phyloP scores from a whole-genome alignment of 768 basidiomycete species.

The Flagelloscypha sp. region DNA sequence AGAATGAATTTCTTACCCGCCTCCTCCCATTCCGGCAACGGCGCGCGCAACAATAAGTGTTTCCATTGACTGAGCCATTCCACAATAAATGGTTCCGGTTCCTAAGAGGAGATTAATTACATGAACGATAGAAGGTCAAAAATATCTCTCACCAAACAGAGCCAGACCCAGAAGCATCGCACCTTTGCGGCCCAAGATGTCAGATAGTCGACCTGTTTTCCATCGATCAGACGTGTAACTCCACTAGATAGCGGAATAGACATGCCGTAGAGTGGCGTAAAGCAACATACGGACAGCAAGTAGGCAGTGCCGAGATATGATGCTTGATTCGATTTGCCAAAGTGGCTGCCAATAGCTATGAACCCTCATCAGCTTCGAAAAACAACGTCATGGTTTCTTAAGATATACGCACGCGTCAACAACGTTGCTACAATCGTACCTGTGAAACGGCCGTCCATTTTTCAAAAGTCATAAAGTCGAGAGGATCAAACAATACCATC shows the following conservation, averaged over 20 bases:
- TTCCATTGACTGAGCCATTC: conserved; percentile 80
- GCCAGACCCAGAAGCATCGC: conserved; percentile 80
- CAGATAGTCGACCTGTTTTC: conserved; percentile 63
- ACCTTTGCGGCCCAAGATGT: conserved; percentile 78
- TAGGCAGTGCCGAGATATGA: conserved; percentile 88
- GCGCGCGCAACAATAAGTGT: conserved; percentile 72
- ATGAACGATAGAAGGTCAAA: conserved; percentile 10
- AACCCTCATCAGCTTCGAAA: too few relatives aligned
- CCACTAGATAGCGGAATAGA: conserved; percentile 6
- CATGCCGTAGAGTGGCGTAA: conserved; percentile 81
- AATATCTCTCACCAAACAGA: conserved; percentile 58
- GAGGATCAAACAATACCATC: conserved; percentile 45
- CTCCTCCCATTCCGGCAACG: conserved; percentile 88
- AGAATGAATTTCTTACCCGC: conserved; percentile 52
- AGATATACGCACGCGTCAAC: too few relatives aligned
- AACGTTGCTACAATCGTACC: conserved; percentile 86
- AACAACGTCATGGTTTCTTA: too few relatives aligned
- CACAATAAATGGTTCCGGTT: conserved; percentile 79
- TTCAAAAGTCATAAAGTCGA: conserved; percentile 6
- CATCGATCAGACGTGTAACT: conserved; percentile 13
- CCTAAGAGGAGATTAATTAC: conserved; percentile 32
- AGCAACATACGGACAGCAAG: conserved; percentile 81
- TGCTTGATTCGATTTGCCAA: conserved; percentile 68
- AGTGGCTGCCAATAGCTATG: conserved; percentile 84
- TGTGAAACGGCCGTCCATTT: conserved; percentile 16